Conservation (phyloP, 768 basidiomycete genomes). For the Tricholoma flavovirens region DNA sequence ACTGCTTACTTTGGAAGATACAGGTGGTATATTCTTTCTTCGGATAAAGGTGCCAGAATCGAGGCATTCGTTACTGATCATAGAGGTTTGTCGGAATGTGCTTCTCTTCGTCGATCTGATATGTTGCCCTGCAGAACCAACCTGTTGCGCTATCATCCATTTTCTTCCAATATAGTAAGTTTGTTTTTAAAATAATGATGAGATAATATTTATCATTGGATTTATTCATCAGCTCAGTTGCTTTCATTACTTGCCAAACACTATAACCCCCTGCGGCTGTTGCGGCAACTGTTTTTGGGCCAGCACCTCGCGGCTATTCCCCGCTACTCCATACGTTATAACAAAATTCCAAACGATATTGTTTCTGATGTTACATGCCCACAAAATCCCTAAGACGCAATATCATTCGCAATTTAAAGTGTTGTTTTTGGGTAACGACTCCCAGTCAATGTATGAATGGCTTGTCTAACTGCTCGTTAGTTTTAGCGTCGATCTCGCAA, state of each 20-base stretch:
- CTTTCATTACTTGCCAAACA: slow-evolving; percentile 45
- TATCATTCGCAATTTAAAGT: background rate
- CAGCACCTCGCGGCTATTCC: slow-evolving; percentile 46
- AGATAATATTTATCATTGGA: background rate
- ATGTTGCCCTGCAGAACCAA: slow-evolving; percentile 36
- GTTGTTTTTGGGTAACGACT: background rate
- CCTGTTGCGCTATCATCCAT: slow-evolving; percentile 45
- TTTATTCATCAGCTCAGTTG: slow-evolving; percentile 34
- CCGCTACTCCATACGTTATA: slow-evolving; percentile 33
- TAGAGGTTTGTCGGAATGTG: slow-evolving; percentile 25
- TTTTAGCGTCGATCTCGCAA: background rate
- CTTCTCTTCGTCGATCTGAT: slow-evolving; percentile 1
- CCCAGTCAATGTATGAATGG: background rate
- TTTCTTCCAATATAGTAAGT: slow-evolving; percentile 56
- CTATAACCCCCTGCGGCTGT: slow-evolving; percentile 54
- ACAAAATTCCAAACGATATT: slow-evolving; percentile 14
- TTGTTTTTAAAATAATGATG: background rate
- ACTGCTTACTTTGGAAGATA: background rate
- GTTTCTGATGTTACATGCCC: background rate
- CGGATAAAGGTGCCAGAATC: slow-evolving; percentile 22
- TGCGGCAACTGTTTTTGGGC: slow-evolving; percentile 43
- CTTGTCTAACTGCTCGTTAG: background rate
- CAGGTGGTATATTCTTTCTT: slow-evolving; percentile 29
- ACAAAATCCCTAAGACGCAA: background rate
- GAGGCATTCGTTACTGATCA: slow-evolving; percentile 18